Percentiles rank a stretch among this genome's conserved stretches.
phyloP scores from a whole-genome alignment of 495 filamentous ascomycete species.

The Penicillium riverlandense region DNA sequence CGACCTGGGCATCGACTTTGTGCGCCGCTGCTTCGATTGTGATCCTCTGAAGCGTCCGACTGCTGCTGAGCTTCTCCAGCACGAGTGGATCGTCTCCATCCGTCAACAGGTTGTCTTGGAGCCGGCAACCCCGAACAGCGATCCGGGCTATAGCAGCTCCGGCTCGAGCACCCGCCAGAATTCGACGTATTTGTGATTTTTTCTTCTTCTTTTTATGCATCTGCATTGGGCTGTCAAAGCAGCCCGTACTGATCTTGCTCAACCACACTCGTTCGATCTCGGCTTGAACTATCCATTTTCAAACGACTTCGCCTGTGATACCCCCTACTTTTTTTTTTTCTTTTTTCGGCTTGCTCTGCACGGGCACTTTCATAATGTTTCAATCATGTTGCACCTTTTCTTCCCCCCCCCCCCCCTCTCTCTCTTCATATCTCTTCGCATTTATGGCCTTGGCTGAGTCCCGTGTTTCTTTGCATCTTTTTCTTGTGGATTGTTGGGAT shows the following conservation, averaged over 20 bases:
- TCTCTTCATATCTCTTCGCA: background rate
- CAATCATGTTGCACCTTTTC: background rate
- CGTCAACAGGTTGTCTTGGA: slow-evolving; percentile 53
- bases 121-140: slow-evolving; percentile 40
- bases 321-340: slow-evolving; percentile 9
- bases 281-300: slow-evolving; percentile 10
- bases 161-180: slow-evolving; percentile 25
- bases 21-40: slow-evolving; percentile 78
- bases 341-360: background rate
- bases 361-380: background rate
- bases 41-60: slow-evolving; percentile 74
- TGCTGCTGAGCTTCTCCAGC: slow-evolving; percentile 85
- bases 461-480: background rate
- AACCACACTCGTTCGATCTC: slow-evolving; percentile 17
- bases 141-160: slow-evolving; percentile 22
- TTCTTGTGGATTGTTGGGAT: background rate
- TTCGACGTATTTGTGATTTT: slow-evolving; percentile 23
- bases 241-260: background rate
- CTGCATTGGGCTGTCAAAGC: background rate
- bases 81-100: slow-evolving; percentile 85
- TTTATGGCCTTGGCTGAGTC: background rate
- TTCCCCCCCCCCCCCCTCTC: no score
- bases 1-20: slow-evolving; percentile 76
- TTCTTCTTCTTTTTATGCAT: background rate
- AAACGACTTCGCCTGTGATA: slow-evolving; percentile 26